Conservation (phyloP, 2,329 filamentous ascomycete species). For the Diaporthe sp. region DNA sequence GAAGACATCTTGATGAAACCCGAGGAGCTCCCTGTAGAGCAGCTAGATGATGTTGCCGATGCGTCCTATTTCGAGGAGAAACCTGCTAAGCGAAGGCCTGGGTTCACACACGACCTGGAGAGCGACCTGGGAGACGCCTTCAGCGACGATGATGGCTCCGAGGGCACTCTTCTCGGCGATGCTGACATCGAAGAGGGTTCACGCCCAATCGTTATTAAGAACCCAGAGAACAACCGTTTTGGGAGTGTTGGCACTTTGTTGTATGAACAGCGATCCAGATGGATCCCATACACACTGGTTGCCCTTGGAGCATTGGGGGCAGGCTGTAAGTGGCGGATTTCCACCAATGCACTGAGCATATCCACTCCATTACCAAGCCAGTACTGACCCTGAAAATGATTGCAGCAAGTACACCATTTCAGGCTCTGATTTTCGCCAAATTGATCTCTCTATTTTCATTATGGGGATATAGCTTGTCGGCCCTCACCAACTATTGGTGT, state of each 20-base stretch:
- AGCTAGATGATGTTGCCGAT: slow-evolving; percentile 38
- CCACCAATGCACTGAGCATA: slow-evolving; percentile 62
- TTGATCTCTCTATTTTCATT: slow-evolving; percentile 62
- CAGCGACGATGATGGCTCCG: background rate
- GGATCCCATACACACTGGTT: background rate
- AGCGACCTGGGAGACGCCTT: background rate
- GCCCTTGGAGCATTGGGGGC: slow-evolving; percentile 37
- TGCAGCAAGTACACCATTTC: slow-evolving; percentile 49
- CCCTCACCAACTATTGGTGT: slow-evolving; percentile 34
- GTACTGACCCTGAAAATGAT: background rate
- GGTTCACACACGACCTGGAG: slow-evolving; percentile 66
- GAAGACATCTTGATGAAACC: slow-evolving; percentile 58
- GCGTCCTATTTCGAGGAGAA: slow-evolving; percentile 65
- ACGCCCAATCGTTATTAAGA: background rate
- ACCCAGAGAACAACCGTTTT: background rate
- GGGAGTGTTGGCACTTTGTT: slow-evolving; percentile 16
- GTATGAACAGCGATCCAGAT: slow-evolving; percentile 18
- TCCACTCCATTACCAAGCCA: slow-evolving; percentile 38
- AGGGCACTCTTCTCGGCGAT: slow-evolving; percentile 11
- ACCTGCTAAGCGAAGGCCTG: slow-evolving; percentile 80
- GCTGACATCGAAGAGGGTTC: slow-evolving; percentile 3
- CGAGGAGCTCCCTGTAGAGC: background rate
- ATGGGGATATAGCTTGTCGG: slow-evolving; percentile 17
- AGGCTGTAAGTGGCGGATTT: slow-evolving; percentile 49
- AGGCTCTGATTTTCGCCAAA: slow-evolving; percentile 68